Base-by-base conservation (phyloP, 371 early-diverging fungal genomes). In the Umbelopsis sp. region DNA sequence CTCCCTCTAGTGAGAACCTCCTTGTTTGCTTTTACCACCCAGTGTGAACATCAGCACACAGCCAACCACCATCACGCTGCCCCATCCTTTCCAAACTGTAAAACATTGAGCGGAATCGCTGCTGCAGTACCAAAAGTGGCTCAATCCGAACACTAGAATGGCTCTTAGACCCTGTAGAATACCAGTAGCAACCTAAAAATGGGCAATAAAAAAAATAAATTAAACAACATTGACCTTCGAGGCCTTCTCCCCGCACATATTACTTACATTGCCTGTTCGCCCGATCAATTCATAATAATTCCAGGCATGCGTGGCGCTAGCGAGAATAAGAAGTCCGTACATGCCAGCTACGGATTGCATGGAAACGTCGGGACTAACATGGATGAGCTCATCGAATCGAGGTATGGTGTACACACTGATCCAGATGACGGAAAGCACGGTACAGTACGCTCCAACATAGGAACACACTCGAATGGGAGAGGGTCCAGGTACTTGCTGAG, bases 151-250 rank as follows among this genome's bases (percentile, higher is more conserved):
- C 4, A 90, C 91, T 22, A 87, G 63, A 6, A 92, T 90, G 1
- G 92, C 91, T 18, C 91, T 77, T 20, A 91, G 65, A 0, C 88
- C 89, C 76, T 90, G 88, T 63, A 90, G 68, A 50, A 89, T 85
- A 20, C 92, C 89, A 16, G 85, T 85, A 0, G 89, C 87, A 16
- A 89, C 84, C 76, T 82, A 76, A 11, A n/a, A 74, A 74, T 46
- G 83, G 65, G 35, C 29, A 29, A 22, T 22, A 74, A 67, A 14
- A 83, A 66, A 22, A 81, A 45, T 41, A 65, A 81, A 84, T 46
- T 74, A 73, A n/a, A 65, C 10, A n/a, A 65, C 10, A 7, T 41
- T 41, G 41, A 7, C 5, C 41, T 12, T 41, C 7, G 0, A 41
- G 7, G 41, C 7, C 41, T 29, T 6, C 38, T 14, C 68, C 9